Percentiles rank a stretch among this genome's conserved stretches.
Evolutionary conservation across 495 filamentous ascomycete species (phyloP).

Genomic region (Penicillium roqueforti): DNA sequence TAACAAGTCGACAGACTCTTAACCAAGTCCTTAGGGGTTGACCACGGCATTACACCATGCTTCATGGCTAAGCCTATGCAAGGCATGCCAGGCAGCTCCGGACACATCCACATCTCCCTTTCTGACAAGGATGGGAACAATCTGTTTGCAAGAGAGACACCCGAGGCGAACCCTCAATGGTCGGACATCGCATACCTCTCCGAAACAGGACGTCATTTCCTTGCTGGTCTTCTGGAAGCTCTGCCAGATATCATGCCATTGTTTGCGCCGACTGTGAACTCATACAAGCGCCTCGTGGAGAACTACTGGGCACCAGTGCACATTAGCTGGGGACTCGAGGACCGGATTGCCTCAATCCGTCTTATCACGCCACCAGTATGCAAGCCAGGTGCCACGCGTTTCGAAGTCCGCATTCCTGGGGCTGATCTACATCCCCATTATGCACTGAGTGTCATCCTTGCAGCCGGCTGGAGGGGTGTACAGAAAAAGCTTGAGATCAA

Average conservation of each 20-base stretch:
- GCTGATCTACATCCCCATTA: constrained; percentile 84
- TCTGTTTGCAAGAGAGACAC: constrained; percentile 64
- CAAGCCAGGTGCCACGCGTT: constrained; percentile 71
- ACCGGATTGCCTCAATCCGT: constrained; percentile 81
- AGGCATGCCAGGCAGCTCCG: constrained; percentile 82
- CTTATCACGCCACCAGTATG: constrained; percentile 79
- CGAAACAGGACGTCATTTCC: constrained; percentile 79
- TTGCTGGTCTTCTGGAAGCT: constrained; percentile 80
- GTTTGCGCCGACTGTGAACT: constrained; percentile 86
- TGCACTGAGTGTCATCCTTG: constrained; percentile 75
- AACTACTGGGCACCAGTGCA: constrained; percentile 98
- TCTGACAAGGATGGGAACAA: constrained; percentile 63
- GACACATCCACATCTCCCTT: constrained; percentile 83
- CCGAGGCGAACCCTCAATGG: constrained; percentile 62
- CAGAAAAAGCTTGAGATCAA: constrained; percentile 77
- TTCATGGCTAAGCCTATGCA: constrained; percentile 95
- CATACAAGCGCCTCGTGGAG: constrained; percentile 91
- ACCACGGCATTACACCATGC: constrained; percentile 83
- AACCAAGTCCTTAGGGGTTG: constrained; percentile 73
- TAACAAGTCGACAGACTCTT: constrained; percentile 49
- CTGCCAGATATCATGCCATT: constrained; percentile 91
- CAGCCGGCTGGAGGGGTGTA: constrained; percentile 77
- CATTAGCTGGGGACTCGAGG: constrained; percentile 89
- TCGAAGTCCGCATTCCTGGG: constrained; percentile 83
- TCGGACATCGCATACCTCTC: constrained; percentile 71